These are phyloP conservation scores for Rusavskia elegans DNA, from an alignment of 495 filamentous ascomycete species.

Conservation along the genomic window DNA sequence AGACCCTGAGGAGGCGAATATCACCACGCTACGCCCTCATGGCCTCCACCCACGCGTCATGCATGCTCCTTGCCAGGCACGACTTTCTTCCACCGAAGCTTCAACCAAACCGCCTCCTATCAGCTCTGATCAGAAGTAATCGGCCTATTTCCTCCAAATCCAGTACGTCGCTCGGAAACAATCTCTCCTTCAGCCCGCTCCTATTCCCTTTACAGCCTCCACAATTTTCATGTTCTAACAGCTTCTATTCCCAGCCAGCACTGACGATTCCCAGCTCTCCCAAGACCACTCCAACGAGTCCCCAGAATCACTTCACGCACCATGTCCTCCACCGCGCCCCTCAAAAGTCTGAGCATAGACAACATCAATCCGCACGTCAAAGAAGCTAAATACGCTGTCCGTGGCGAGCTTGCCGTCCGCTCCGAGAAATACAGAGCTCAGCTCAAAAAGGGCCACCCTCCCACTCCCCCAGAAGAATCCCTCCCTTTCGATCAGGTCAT, in stretches of 20 bases:
- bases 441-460: conserved; percentile 32
- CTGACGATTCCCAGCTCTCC: not conserved
- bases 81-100: not conserved
- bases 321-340: conserved; percentile 39
- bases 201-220: no score
- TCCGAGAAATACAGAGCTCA: conserved; percentile 74
- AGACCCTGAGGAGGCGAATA: not conserved
- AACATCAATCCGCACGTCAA: conserved; percentile 85
- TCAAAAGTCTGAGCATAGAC: conserved; percentile 52
- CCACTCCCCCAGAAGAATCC: conserved; percentile 25
- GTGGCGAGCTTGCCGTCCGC: conserved; percentile 81
- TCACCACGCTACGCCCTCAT: not conserved
- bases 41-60: conserved; percentile 1
- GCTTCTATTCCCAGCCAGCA: not conserved
- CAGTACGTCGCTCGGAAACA: not conserved
- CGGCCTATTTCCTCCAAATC: not conserved
- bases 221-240: no score
- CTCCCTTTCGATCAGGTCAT: conserved; percentile 85
- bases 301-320: conserved; percentile 19
- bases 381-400: conserved; percentile 86
- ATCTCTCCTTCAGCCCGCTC: not conserved
- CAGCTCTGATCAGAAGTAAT: not conserved
- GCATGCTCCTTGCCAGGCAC: not conserved
- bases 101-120: not conserved
- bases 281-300: not conserved